Base-by-base conservation (phyloP, 2,329 filamentous ascomycete species). In the Fusarium torreyae region DNA sequence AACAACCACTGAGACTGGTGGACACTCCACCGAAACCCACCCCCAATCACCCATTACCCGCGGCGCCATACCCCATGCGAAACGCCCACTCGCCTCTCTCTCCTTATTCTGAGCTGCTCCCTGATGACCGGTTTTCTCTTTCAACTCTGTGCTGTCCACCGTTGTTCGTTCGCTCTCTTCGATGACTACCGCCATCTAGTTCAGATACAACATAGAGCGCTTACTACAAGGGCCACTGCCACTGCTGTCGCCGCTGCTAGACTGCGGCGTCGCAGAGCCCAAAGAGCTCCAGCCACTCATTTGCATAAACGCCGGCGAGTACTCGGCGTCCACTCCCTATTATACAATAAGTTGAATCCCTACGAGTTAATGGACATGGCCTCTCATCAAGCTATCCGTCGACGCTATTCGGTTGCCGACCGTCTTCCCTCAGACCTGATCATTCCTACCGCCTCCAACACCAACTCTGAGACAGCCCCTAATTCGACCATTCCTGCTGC, bases 111-210 rank as follows among this genome's bases (percentile, higher is more conserved):
- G 63, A 71, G 62, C 69, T 64, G 74, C 72, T 75, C 67, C 70
- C 76, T 75, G 82, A 87, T 87, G 85, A 84, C 81, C 74, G 79
- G 77, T 73, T 81, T 81, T 74, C 80, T 85, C 65, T 75, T 85
- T 61, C 78, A 80, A 76, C 78, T 84, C 69, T 86, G 84, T 76
- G 80, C 81, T 75, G 76, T 80, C 71, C 81, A 83, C 77, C 80
- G 82, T 73, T 82, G 78, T 74, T 81, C 82, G 72, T 79, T 78
- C 77, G 73, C 80, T 77, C 78, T 85, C 75, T 78, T 83, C 68
- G 75, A 84, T 79, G 81, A 85, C 69, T 78, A 81, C 63, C 78
- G 78, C 69, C 80, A 80, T 68, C 74, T 83, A 69, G 80, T 78
- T 63, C 79, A 76, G 68, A 66, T 72, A 56, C 74, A 80, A 70